phyloP scores from a whole-genome alignment of 2,329 filamentous ascomycete species.

The Malbranchea zuffiana region DNA sequence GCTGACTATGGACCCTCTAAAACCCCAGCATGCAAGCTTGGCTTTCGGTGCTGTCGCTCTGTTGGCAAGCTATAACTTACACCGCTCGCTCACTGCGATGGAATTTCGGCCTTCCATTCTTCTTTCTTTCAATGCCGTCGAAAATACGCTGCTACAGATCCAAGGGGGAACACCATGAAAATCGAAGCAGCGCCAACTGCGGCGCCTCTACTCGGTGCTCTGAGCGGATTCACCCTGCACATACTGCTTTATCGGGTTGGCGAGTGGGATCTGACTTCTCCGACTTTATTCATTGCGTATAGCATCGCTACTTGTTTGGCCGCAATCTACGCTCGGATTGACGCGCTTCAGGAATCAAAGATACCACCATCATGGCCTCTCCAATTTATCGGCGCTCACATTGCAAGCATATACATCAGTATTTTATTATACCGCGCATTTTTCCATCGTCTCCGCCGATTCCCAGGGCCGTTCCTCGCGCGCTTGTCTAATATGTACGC shows the following conservation, averaged over 20 bases:
- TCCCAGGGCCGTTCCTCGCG: conserved; percentile 20
- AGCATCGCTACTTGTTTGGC: neutral
- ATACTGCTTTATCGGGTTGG: conserved; percentile 1
- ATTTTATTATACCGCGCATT: conserved; percentile 21
- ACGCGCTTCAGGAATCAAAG: neutral
- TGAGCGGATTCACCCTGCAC: neutral
- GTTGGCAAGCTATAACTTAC: too few species aligned
- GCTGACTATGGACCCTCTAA: too few species aligned
- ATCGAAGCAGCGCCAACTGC: too few species aligned
- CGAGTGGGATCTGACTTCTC: conserved; percentile 2
- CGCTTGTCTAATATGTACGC: conserved; percentile 19
- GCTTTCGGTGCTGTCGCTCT: too few species aligned
- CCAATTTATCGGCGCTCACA: conserved; percentile 1
- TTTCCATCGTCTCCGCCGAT: conserved; percentile 20
- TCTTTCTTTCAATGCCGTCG: too few species aligned
- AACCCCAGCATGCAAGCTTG: too few species aligned
- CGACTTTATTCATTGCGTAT: conserved; percentile 2
- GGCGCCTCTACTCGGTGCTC: neutral
- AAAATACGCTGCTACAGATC: too few species aligned
- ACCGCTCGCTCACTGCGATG: too few species aligned
- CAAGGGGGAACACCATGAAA: too few species aligned
- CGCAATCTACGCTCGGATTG: neutral
- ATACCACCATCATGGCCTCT: neutral
- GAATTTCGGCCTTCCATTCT: too few species aligned
- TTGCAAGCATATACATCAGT: conserved; percentile 12